Conservation (phyloP, 2,329 filamentous ascomycete species). For the Coniella lustricola region DNA sequence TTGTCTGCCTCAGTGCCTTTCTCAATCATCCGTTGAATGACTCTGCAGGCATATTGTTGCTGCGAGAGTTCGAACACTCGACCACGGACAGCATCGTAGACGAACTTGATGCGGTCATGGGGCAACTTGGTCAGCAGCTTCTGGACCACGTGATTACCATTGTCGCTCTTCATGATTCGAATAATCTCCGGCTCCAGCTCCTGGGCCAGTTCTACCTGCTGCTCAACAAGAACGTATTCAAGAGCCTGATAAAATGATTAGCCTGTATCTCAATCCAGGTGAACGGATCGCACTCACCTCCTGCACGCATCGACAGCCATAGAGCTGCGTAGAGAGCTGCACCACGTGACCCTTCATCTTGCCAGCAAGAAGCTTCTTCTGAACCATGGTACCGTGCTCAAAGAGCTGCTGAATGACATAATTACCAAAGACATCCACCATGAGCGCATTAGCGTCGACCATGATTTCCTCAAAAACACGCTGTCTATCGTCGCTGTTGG, state of each 20-base stretch:
- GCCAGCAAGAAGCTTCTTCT: conserved; percentile 80
- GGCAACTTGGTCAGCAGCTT: conserved; percentile 82
- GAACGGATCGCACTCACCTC: conserved; percentile 54
- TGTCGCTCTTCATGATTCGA: conserved; percentile 74
- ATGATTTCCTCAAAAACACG: conserved; percentile 82
- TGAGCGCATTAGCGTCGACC: conserved; percentile 76
- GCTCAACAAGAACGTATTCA: conserved; percentile 84
- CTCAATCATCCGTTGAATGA: conserved; percentile 88
- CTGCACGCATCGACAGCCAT: conserved; percentile 92
- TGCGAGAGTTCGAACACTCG: conserved; percentile 67
- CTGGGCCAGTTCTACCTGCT: conserved; percentile 75
- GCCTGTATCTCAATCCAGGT: conserved; percentile 1
- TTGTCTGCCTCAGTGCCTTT: conserved; percentile 67
- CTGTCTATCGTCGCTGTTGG: conserved; percentile 94
- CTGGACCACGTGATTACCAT: conserved; percentile 95
- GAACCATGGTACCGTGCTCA: conserved; percentile 86
- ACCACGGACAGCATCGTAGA: conserved; percentile 72
- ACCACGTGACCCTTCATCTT: conserved; percentile 84
- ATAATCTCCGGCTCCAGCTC: conserved; percentile 74
- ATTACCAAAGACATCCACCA: conserved; percentile 96
- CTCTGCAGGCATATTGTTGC: conserved; percentile 83
- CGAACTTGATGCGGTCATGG: conserved; percentile 71
- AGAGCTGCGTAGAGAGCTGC: conserved; percentile 77
- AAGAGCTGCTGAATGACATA: conserved; percentile 98
- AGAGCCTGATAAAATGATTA: conserved; percentile 54